Base-by-base conservation (phyloP, 2,329 filamentous ascomycete genomes). In the Daldinia sp. region DNA sequence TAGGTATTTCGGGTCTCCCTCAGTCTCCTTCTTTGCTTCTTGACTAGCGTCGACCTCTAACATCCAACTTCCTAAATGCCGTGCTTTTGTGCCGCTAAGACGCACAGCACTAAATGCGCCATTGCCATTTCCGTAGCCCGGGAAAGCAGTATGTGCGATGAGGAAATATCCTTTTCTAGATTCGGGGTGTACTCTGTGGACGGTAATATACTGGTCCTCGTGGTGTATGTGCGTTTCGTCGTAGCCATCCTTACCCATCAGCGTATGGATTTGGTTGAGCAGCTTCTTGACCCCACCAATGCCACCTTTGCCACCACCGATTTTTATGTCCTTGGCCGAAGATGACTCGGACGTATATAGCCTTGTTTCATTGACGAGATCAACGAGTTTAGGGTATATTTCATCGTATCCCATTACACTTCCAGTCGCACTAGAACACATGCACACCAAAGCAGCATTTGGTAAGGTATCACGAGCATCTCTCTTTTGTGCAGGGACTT, bases 321-420 rank as follows among this genome's bases (percentile, higher is more conserved):
- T 79, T 66, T 89, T 86, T 69, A 93, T 82, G 2, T 84, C 81
- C 17, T 80, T 79, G 2, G 75, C 73, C 7, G 81, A 83, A 1
- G 93, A 96, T 35, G 89, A 94, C 58, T 87, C 83, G 0, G 93
- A 95, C 0, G 87, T 87, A 77, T 99, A 99, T 1, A 90, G 80
- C 30, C 95, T 86, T 21, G 86, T 96, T 77, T 99, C 95, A 55
- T 92, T 87, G 13, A 99, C 95, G 13, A 99, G 85, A 71, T 99
- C 93, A n/a, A 99, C 87, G 57, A 97, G 83, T 70, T 90, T 89
- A 0, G 95, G 95, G 71, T 98, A 99, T 63, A 98, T 88, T 77
- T 99, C 95, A 74, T 99, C 95, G 72, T 97, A 98, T 1, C 95
- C 95, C 88, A 98, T 97, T 48, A 98, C 95, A 74, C 95, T 98